Evolutionary conservation across 306 rosid species (phyloP).

Genomic region (Canavalia ensiformis): DNA sequence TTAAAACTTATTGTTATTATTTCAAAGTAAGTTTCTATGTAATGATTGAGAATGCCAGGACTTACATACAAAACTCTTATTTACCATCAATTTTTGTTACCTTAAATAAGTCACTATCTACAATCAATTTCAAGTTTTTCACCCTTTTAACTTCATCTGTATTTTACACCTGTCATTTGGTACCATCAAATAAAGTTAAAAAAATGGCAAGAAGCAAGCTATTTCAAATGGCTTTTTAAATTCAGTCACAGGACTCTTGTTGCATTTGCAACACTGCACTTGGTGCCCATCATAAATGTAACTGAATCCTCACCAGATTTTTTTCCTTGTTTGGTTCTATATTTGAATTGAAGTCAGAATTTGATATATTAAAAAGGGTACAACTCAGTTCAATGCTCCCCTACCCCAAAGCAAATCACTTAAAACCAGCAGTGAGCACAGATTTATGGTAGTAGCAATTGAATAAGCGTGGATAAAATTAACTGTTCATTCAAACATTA

Average conservation of each 20-base stretch:
- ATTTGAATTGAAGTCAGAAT: conserved; percentile 46
- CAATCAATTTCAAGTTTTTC: conserved; percentile 36
- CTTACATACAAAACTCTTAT: neutral
- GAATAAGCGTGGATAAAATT: neutral
- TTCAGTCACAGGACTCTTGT: conserved; percentile 81
- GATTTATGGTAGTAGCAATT: neutral
- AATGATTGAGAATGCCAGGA: no score
- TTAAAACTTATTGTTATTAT: no score
- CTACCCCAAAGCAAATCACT: neutral
- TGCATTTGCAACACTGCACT: conserved; percentile 36
- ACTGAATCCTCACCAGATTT: conserved; percentile 55
- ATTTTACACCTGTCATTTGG: conserved; percentile 45
- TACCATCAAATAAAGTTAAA: conserved; percentile 8
- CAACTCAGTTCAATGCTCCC: conserved; percentile 7
- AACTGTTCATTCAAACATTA: neutral
- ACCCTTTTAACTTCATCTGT: conserved; percentile 29
- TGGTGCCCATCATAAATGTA: conserved; percentile 66
- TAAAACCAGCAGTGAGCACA: neutral
- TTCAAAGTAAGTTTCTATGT: no score
- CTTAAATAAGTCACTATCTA: conserved; percentile 30
- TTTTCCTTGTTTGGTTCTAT: conserved; percentile 46
- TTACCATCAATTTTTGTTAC: conserved; percentile 21
- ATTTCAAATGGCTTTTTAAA: conserved; percentile 55
- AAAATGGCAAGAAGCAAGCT: conserved; percentile 8
- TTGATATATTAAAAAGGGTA: conserved; percentile 16